Percentiles rank a stretch among this genome's conserved stretches.
Evolutionary conservation across 495 filamentous ascomycete genomes (phyloP).

Genomic region (Aspergillus asperescens): DNA sequence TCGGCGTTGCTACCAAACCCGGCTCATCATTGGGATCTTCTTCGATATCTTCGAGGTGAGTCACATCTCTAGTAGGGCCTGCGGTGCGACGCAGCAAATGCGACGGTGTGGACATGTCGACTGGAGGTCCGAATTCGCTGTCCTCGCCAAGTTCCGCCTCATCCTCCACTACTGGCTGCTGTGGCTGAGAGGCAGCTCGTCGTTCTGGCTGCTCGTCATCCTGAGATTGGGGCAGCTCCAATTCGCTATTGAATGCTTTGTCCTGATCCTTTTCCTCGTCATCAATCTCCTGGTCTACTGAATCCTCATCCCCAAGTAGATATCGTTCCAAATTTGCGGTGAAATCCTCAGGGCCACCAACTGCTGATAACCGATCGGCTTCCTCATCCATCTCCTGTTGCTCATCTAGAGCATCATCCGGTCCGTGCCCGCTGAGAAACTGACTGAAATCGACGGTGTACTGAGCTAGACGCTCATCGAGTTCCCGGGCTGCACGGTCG

Average conservation of each 20-base stretch:
- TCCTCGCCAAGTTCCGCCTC: conserved; percentile 36
- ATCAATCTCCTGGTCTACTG: conserved; percentile 23
- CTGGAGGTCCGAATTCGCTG: conserved; percentile 44
- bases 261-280: conserved; percentile 17
- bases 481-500: conserved; percentile 26
- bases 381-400: conserved; percentile 26
- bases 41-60: conserved; percentile 41
- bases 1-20: conserved; percentile 26
- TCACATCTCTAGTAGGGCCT: conserved; percentile 29
- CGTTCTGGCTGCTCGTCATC: conserved; percentile 9
- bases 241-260: neutral
- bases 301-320: conserved; percentile 36
- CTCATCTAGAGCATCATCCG: conserved; percentile 29
- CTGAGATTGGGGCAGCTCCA: neutral
- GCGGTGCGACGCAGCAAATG: conserved; percentile 35
- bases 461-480: conserved; percentile 43
- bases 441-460: conserved; percentile 45
- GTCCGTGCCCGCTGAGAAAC: conserved; percentile 37
- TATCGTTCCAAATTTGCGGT: conserved; percentile 48
- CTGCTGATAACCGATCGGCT: conserved; percentile 38
- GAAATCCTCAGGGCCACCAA: conserved; percentile 50
- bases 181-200: conserved; percentile 14
- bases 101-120: conserved; percentile 47
- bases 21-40: conserved; percentile 33
- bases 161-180: conserved; percentile 33